Percentiles rank a stretch among this genome's conserved stretches.
phyloP scores from a whole-genome alignment of 2,329 filamentous ascomycete species.

The Drechslerella stenobrocha region DNA sequence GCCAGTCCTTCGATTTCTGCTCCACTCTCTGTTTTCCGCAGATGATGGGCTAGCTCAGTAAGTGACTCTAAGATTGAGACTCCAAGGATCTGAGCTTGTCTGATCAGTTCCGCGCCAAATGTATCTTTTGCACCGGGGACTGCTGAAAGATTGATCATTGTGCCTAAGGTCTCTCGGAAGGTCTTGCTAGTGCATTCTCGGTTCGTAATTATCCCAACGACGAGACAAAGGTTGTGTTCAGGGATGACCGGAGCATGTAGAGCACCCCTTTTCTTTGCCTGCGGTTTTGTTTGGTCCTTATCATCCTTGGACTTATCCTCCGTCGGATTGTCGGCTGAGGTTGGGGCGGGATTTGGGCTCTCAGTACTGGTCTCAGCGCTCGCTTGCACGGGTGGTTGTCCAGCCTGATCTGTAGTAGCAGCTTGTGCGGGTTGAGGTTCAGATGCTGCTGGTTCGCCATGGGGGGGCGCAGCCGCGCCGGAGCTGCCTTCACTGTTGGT shows the following conservation, averaged over 20 bases:
- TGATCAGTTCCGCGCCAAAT: constrained; percentile 90
- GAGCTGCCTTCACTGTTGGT: constrained; percentile 13
- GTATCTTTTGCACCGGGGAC: constrained; percentile 86
- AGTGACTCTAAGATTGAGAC: constrained; percentile 83
- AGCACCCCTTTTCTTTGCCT: constrained; percentile 63
- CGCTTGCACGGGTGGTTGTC: constrained; percentile 2
- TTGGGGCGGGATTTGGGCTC: neutral
- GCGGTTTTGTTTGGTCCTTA: constrained; percentile 46
- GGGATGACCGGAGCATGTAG: constrained; percentile 83
- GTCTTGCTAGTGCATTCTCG: constrained; percentile 97
- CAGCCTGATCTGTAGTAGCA: constrained; percentile 12
- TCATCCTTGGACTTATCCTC: constrained; percentile 50
- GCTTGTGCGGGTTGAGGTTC: constrained; percentile 14
- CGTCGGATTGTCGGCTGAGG: constrained; percentile 47
- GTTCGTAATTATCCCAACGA: constrained; percentile 95
- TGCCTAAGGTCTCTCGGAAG: constrained; percentile 94
- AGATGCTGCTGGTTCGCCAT: neutral
- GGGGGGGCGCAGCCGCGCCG: neutral
- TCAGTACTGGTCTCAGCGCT: constrained; percentile 9
- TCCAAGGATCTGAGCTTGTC: constrained; percentile 81
- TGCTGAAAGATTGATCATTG: constrained; percentile 96
- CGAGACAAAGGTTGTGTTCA: constrained; percentile 82
- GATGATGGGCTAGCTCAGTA: constrained; percentile 79
- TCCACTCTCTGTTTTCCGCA: constrained; percentile 80
- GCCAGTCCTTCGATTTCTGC: constrained; percentile 95